Base-by-base conservation (phyloP, 371 early-diverging fungal species). In the Mortierella sp. region DNA sequence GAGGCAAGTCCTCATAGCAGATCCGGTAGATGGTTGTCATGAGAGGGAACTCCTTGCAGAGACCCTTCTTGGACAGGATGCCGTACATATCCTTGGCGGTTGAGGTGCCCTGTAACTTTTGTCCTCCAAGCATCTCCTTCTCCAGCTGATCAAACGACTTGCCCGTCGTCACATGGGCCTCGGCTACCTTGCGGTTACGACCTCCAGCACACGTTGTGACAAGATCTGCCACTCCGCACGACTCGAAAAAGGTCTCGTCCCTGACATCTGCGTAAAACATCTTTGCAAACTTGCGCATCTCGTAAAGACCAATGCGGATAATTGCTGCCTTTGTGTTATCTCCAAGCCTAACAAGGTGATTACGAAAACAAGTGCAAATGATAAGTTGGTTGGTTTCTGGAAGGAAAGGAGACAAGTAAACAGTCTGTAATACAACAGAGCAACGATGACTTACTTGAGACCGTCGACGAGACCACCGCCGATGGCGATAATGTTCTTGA, bases 401-500 rank as follows among this genome's bases (percentile, higher is more conserved):
- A 32, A 32, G 6, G 29, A 14, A 60, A 21, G 48, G n/a, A 0
- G 38, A 54, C 74, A 51, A 41, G 29, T 35, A 21, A 11, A 16
- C 48, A 72, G 21, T 41, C 18, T 27, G 54, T 8, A 38, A 14
- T 35, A 65, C 16, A 38, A 8, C 65, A 35, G 38, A 18, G 21
- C 38, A 18, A 6, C 38, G 6, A 18, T 4, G 38, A 71, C 83
- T 70, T 80, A 84, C 84, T 87, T 87, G 72, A 88, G 77, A 11
- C 89, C 99, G 88, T 98, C 97, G 63, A 97, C 96, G 75, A 99
- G 91, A 51, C 99, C 99, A 76, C 97, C 99, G 51, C 96, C 99
- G 71, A 99, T 94, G 32, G 98, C 99, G 29, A 99, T 96, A 32
- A 99, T 94, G 92, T 99, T 99, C 92, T 99, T 99, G 49, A 99